These are phyloP conservation scores for Lodderomyces jiufengensis DNA, from an alignment of 1,139 yeast species.

Conservation along the genomic window DNA sequence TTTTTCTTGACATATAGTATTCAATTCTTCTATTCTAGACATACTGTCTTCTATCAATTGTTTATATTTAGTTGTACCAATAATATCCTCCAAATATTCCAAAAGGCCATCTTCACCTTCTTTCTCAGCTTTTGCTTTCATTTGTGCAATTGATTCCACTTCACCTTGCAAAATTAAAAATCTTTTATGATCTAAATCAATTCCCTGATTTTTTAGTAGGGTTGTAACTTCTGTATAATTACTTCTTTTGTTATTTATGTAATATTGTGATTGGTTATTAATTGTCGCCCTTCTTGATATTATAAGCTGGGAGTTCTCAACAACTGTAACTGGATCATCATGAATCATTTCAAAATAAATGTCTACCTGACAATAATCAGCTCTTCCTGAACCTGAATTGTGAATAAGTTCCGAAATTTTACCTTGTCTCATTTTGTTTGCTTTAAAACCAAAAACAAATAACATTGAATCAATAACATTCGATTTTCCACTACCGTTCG, in stretches of 20 bases:
- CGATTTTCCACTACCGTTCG: constrained; percentile 97
- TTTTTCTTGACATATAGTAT: constrained; percentile 78
- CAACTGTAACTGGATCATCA: constrained; percentile 49
- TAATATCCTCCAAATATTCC: constrained; percentile 93
- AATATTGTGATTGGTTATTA: constrained; percentile 78
- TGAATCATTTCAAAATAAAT: constrained; percentile 82
- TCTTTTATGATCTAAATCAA: constrained; percentile 92
- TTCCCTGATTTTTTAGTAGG: constrained; percentile 75
- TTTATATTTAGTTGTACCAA: constrained; percentile 88
- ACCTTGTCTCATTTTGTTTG: constrained; percentile 95
- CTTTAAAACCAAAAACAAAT: constrained; percentile 96
- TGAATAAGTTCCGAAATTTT: constrained; percentile 89
- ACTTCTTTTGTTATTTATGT: constrained; percentile 65
- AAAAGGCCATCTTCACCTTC: constrained; percentile 81
- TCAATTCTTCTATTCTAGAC: constrained; percentile 59
- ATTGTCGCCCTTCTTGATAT: constrained; percentile 77
- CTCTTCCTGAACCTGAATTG: constrained; percentile 60
- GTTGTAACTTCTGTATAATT: constrained; percentile 77
- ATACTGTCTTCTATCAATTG: constrained; percentile 65
- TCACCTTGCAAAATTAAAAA: constrained; percentile 96
- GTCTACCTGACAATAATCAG: constrained; percentile 83
- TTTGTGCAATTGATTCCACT: constrained; percentile 96
- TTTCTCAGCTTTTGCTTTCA: constrained; percentile 94
- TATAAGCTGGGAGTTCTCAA: constrained; percentile 58
- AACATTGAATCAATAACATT: constrained; percentile 94